phyloP scores from a whole-genome alignment of 2,329 filamentous ascomycete species.

The Aspergillus sp. region DNA sequence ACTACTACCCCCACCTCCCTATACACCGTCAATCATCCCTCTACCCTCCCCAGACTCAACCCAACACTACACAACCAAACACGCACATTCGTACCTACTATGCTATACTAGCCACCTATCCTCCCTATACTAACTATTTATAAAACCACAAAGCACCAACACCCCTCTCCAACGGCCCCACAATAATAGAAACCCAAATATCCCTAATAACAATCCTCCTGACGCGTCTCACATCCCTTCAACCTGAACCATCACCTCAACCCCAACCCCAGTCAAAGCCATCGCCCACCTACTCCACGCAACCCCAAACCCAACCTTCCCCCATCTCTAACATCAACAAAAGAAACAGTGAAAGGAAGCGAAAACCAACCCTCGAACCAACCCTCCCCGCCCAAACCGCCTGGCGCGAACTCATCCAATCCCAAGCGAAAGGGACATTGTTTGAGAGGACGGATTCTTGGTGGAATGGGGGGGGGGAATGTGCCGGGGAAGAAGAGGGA shows the following conservation, averaged over 20 bases:
- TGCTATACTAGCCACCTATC: too few species aligned
- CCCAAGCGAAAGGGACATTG: not conserved
- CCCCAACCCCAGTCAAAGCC: not conserved
- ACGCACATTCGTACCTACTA: too few species aligned
- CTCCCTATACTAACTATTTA: not conserved
- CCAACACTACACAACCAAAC: too few species aligned
- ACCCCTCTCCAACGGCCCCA: slow-evolving; percentile 35
- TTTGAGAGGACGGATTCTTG: slow-evolving; percentile 30
- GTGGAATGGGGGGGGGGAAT: slow-evolving; percentile 57
- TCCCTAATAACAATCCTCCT: slow-evolving; percentile 47
- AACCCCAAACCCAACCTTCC: not conserved
- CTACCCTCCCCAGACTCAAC: too few species aligned
- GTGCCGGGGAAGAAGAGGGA: slow-evolving; percentile 55
- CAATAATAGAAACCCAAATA: slow-evolving; percentile 46
- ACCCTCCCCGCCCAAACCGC: not conserved
- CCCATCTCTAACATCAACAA: slow-evolving; percentile 30
- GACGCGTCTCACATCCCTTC: too few species aligned
- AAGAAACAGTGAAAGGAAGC: not conserved
- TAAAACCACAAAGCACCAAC: slow-evolving; percentile 42
- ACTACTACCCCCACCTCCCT: too few species aligned
- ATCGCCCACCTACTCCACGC: not conserved
- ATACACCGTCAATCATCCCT: too few species aligned
- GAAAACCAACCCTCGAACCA: slow-evolving; percentile 10
- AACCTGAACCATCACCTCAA: too few species aligned
- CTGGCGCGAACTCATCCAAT: not conserved